Conservation (phyloP, 169 alveolate genomes). For the Plasmodium sp. region DNA sequence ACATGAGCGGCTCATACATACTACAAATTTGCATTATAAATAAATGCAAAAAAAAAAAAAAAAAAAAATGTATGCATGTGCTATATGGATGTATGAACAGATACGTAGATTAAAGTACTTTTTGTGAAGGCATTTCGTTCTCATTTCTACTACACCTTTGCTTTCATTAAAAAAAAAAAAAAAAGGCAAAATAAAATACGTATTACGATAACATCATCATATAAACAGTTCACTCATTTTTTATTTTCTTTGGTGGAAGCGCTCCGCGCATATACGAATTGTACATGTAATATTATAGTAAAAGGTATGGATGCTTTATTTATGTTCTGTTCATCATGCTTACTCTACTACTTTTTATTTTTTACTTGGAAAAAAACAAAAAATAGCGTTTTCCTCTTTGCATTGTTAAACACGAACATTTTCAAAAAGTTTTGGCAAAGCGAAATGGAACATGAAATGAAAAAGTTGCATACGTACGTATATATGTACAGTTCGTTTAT, state of each 20-base stretch:
- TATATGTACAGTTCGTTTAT: not conserved
- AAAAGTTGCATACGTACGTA: not conserved
- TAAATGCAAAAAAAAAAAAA: not conserved
- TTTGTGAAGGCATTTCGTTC: slow-evolving; percentile 2
- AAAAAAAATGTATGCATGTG: not conserved
- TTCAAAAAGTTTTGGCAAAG: not conserved
- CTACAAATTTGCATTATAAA: slow-evolving; percentile 20
- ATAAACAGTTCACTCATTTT: not conserved
- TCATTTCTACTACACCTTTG: not conserved
- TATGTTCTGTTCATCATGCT: not conserved
- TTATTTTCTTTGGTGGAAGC: not conserved
- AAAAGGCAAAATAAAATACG: not conserved
- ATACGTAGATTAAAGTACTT: not conserved
- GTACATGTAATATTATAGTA: not conserved
- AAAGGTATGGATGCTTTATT: not conserved
- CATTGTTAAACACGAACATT: not conserved
- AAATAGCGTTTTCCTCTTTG: not conserved
- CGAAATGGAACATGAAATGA: not conserved
- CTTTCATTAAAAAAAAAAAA: slow-evolving; percentile 19
- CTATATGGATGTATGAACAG: not conserved
- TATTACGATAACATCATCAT: slow-evolving; percentile 7
- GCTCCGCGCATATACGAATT: not conserved
- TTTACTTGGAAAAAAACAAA: not conserved
- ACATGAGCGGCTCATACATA: not conserved
- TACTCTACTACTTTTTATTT: not conserved